phyloP scores from a whole-genome alignment of 2,329 filamentous ascomycete genomes.

The Pseudogymnoascus sp. region DNA sequence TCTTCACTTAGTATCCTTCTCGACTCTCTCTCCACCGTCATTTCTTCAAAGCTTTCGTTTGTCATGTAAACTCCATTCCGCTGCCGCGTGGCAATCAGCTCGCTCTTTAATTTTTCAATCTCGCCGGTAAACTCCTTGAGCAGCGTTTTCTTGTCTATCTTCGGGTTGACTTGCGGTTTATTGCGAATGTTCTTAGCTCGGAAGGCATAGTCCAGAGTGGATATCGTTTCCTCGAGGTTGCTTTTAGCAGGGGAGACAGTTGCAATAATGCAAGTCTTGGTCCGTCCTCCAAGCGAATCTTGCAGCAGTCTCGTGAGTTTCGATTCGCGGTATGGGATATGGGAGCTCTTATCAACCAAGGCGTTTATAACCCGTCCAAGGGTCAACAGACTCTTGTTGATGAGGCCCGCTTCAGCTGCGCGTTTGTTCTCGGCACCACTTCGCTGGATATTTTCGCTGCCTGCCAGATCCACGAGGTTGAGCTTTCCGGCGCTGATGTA shows the following conservation, averaged over 20 bases:
- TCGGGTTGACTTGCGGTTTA: conserved; percentile 89
- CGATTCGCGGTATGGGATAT: conserved; percentile 89
- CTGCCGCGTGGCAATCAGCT: conserved; percentile 84
- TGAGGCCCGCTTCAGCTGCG: conserved; percentile 87
- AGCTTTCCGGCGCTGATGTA: conserved; percentile 86
- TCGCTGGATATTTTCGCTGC: conserved; percentile 94
- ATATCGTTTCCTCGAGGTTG: conserved; percentile 96
- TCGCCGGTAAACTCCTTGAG: conserved; percentile 83
- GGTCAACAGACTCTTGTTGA: conserved; percentile 95
- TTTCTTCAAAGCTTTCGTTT: conserved; percentile 80
- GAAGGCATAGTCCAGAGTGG: conserved; percentile 95
- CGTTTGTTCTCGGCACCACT: conserved; percentile 98
- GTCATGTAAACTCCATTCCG: conserved; percentile 93
- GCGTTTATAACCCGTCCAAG: conserved; percentile 96
- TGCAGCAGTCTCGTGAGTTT: conserved; percentile 91
- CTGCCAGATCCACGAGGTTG: conserved; percentile 91
- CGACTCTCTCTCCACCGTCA: conserved; percentile 87
- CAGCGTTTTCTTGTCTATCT: conserved; percentile 86
- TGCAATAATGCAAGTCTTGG: conserved; percentile 97
- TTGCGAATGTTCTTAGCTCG: conserved; percentile 97
- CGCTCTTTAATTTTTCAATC: conserved; percentile 89
- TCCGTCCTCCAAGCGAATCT: conserved; percentile 90
- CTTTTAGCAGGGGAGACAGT: conserved; percentile 90
- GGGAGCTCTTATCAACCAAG: conserved; percentile 76
- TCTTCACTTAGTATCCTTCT: conserved; percentile 86